Evolutionary conservation across 2,329 filamentous ascomycete species (phyloP), one percentile per base, ranked within the genome.

Genomic region (Talaromyces sp.): DNA sequence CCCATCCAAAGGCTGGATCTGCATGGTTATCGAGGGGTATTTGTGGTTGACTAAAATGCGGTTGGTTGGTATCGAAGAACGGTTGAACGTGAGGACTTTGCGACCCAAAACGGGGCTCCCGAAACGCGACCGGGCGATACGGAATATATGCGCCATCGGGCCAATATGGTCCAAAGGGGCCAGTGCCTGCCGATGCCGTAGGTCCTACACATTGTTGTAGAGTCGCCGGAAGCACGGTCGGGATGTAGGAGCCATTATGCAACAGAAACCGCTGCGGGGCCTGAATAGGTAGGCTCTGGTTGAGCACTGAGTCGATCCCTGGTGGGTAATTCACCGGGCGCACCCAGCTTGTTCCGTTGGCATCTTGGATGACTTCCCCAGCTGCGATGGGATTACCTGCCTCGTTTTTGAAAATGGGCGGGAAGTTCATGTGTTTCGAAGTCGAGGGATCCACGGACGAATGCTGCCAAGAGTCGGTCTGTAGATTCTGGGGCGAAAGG

Each of bases 151-250:
- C 82, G n/a, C 83, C 83, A 73, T 86, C 81, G 17, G 83, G 82
- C 82, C 82, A 86, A 63, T 86, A 86, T 24, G 82, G 82, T 0
- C 83, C 83, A 68, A 82, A 86, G 4, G 80, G 77, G 8, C 81
- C 81, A 49, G 79, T 77, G 27, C 80, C 79, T 48, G 82, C 82
- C 2, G 82, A 80, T 27, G 82, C 82, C 7, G 83, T 85, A 24
- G 82, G 82, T 2, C 82, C 82, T 45, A 82, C 71, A 50, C 77
- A 79, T 58, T 82, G 80, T 46, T 85, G 84, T 52, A 83, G 76
- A 20, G 80, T 73, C 27, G 85, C 82, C 43, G 86, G 82, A 13
- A 86, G 74, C 8, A 83, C 82, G 2, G 80, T 85, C 11, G 83
- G 82, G 17, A 84, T 72, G 51, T 80, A 79, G 47, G 81, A 78